These are phyloP conservation scores for Cylindricascospora bacillispora DNA, from an alignment of 1,139 yeast species.

Conservation along the genomic window DNA sequence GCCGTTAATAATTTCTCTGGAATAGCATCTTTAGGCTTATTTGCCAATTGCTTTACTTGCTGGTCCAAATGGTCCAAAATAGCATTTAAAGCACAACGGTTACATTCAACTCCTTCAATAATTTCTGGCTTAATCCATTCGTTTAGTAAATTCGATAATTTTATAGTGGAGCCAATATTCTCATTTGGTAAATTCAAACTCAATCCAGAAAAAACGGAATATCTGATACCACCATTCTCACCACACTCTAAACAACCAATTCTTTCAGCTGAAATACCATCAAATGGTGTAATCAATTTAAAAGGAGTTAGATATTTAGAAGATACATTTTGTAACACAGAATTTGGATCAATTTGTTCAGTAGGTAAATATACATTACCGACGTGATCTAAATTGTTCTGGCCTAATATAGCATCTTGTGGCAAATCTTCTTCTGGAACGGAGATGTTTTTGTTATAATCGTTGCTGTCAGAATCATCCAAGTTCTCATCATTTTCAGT, in stretches of 20 bases:
- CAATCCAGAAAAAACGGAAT: constrained; percentile 69
- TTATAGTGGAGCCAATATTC: constrained; percentile 30
- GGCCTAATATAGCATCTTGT: constrained; percentile 31
- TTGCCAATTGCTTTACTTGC: constrained; percentile 29
- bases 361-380: constrained; percentile 64
- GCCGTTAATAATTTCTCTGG: constrained; percentile 33
- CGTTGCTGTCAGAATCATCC: constrained; percentile 1
- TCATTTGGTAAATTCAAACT: constrained; percentile 54
- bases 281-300: constrained; percentile 71
- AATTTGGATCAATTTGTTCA: constrained; percentile 57
- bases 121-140: constrained; percentile 75
- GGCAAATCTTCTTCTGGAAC: constrained; percentile 23
- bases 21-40: constrained; percentile 14
- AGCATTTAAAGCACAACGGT: constrained; percentile 68
- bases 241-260: constrained; percentile 86
- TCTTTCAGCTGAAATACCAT: constrained; percentile 75
- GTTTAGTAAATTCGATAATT: constrained; percentile 45
- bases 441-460: constrained; percentile 8
- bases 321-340: constrained; percentile 21
- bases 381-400: constrained; percentile 38
- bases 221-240: constrained; percentile 83
- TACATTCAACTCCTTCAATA: constrained; percentile 86
- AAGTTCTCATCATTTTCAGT: constrained; percentile 8
- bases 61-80: constrained; percentile 40
- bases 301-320: constrained; percentile 36